These are phyloP conservation scores for Tetraselmis chui DNA, from an alignment of 139 green algal species.

Conservation along the genomic window DNA sequence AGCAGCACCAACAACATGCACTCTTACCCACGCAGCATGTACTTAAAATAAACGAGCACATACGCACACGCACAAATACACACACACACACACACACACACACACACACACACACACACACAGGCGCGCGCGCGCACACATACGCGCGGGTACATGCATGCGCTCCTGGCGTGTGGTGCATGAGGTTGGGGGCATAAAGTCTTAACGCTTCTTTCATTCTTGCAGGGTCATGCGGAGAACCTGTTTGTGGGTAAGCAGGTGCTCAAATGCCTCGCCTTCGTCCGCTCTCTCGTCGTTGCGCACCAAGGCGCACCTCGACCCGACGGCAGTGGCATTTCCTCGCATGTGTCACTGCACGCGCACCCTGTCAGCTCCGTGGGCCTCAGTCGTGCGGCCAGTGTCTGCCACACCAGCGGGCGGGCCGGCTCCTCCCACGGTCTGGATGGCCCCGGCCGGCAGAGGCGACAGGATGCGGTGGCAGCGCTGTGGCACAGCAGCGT, in stretches of 20 bases:
- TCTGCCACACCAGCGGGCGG: too few relatives aligned
- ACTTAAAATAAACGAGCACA: too few relatives aligned
- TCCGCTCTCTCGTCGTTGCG: neutral
- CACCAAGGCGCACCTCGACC: neutral
- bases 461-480: neutral
- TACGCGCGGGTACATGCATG: neutral
- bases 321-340: neutral
- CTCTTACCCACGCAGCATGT: too few relatives aligned
- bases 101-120: neutral
- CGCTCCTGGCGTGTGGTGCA: too few relatives aligned
- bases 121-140: neutral
- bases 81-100: neutral
- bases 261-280: neutral
- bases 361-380: neutral
- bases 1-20: too few relatives aligned
- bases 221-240: too few relatives aligned
- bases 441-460: too few relatives aligned
- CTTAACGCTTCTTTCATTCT: too few relatives aligned
- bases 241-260: neutral
- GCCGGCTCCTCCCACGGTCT: too few relatives aligned
- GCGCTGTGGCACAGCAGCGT: neutral
- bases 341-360: neutral
- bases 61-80: too few relatives aligned
- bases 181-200: too few relatives aligned
- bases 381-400: too few relatives aligned